phyloP scores from a whole-genome alignment of 2,329 filamentous ascomycete species.

The Chaetothyriales sp. region DNA sequence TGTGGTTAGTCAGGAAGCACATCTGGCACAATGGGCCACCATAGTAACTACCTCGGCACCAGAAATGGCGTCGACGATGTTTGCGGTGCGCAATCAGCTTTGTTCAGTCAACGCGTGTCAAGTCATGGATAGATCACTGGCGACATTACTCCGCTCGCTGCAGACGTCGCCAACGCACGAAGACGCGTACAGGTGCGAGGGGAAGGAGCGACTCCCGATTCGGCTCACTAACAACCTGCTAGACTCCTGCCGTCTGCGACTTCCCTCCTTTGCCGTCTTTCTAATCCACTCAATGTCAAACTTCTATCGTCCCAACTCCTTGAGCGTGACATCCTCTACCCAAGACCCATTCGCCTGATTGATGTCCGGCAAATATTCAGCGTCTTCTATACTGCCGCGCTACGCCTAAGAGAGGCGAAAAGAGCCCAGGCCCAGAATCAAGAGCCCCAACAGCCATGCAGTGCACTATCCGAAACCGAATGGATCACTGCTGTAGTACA shows the following conservation, averaged over 20 bases:
- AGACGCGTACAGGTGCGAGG: conserved; percentile 44
- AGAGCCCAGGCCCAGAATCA: conserved; percentile 17
- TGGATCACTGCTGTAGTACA: conserved; percentile 47
- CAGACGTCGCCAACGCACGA: conserved; percentile 45
- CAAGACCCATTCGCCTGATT: conserved; percentile 40
- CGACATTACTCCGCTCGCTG: conserved; percentile 46
- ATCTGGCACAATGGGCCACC: not conserved
- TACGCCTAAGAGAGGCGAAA: conserved; percentile 39
- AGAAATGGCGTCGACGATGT: not conserved
- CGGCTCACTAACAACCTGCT: conserved; percentile 16
- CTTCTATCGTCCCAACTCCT: conserved; percentile 48
- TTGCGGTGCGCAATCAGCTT: not conserved
- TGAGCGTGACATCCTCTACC: conserved; percentile 46
- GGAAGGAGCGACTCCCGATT: conserved; percentile 9
- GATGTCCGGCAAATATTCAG: conserved; percentile 44
- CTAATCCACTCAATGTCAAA: conserved; percentile 49
- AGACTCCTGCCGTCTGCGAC: conserved; percentile 42
- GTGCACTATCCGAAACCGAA: conserved; percentile 40
- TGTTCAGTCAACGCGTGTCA: not conserved
- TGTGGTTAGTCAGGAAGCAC: not conserved
- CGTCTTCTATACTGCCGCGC: conserved; percentile 48
- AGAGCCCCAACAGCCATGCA: conserved; percentile 28
- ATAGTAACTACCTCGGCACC: not conserved
- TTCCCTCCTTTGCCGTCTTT: conserved; percentile 35
- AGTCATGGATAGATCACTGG: conserved; percentile 44